These are phyloP conservation scores for Dissoconium aciculare DNA, from an alignment of 2,329 filamentous ascomycete species.

Conservation along the genomic window DNA sequence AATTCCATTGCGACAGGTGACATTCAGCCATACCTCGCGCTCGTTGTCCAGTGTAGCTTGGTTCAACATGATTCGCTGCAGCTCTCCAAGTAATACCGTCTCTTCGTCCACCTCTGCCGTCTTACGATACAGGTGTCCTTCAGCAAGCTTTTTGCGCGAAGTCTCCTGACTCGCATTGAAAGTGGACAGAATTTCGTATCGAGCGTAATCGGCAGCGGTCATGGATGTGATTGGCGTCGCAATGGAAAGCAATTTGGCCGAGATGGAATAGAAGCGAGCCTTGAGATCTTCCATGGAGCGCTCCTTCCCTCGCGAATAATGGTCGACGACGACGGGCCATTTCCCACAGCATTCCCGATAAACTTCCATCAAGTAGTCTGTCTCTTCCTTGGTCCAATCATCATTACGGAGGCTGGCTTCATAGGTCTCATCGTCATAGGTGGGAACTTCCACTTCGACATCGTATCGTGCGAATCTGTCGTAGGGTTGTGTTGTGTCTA, in stretches of 20 bases:
- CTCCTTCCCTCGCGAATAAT: constrained; percentile 41
- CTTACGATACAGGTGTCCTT: constrained; percentile 61
- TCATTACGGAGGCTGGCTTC: constrained; percentile 50
- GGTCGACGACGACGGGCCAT: constrained; percentile 84
- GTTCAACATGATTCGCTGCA: constrained; percentile 79
- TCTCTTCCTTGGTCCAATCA: constrained; percentile 86
- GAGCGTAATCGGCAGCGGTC: constrained; percentile 67
- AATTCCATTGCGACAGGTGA: no score
- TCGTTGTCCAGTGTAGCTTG: constrained; percentile 79
- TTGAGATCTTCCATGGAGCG: constrained; percentile 85
- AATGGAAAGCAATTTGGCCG: constrained; percentile 64
- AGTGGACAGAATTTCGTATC: constrained; percentile 72
- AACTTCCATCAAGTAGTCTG: constrained; percentile 70
- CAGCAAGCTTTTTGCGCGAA: constrained; percentile 69
- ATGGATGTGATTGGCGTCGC: constrained; percentile 73
- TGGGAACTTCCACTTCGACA: constrained; percentile 59
- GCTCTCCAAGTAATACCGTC: constrained; percentile 71
- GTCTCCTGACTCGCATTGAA: constrained; percentile 72
- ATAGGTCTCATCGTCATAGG: constrained; percentile 82
- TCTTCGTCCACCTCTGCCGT: constrained; percentile 87
- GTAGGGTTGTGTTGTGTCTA: not conserved
- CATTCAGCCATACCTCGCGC: constrained; percentile 41
- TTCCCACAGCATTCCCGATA: constrained; percentile 69
- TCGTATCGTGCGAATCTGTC: constrained; percentile 68
- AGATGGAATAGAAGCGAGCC: constrained; percentile 75